phyloP scores from a whole-genome alignment of 2,329 filamentous ascomycete genomes.

The Bimuria novae-zelandiae region DNA sequence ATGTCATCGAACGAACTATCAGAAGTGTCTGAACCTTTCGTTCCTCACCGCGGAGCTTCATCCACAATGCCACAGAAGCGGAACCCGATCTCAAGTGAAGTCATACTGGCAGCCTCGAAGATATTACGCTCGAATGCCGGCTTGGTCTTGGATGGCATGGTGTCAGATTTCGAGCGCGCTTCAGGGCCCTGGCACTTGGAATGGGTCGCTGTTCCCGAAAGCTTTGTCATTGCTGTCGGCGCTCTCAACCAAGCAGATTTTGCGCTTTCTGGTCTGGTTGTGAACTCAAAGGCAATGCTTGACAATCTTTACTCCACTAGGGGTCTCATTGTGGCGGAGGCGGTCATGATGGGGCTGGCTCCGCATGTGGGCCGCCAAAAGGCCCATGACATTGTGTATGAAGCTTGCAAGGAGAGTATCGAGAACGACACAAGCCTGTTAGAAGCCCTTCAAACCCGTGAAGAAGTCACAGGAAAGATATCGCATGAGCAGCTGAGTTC shows the following conservation, averaged over 20 bases:
- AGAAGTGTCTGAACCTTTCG: slow-evolving; percentile 59
- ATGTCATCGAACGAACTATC: slow-evolving; percentile 63
- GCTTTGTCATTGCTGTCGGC: slow-evolving; percentile 59
- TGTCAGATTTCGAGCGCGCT: slow-evolving; percentile 62
- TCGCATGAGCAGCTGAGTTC: slow-evolving; percentile 55
- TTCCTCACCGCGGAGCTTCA: slow-evolving; percentile 40
- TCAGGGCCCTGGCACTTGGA: slow-evolving; percentile 65
- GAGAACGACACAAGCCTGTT: slow-evolving; percentile 51
- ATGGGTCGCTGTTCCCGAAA: slow-evolving; percentile 61
- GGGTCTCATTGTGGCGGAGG: slow-evolving; percentile 62
- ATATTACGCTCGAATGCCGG: slow-evolving; percentile 58
- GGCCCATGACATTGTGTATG: slow-evolving; percentile 62
- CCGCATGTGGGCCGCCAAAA: slow-evolving; percentile 56
- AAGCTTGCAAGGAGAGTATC: slow-evolving; percentile 57
- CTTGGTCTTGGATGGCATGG: slow-evolving; percentile 61
- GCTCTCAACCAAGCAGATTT: slow-evolving; percentile 60
- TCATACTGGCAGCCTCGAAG: slow-evolving; percentile 60
- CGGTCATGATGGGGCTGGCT: slow-evolving; percentile 66
- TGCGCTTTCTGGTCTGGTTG: slow-evolving; percentile 56
- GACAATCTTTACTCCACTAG: slow-evolving; percentile 57
- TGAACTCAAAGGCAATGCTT: slow-evolving; percentile 56
- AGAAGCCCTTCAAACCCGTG: slow-evolving; percentile 48
- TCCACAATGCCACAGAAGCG: slow-evolving; percentile 54
- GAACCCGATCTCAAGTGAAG: slow-evolving; percentile 63
- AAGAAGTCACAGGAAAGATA: slow-evolving; percentile 51